Evolutionary conservation across 1,284 basidiomycete species (phyloP).

Genomic region (Xanthoconium separans): DNA sequence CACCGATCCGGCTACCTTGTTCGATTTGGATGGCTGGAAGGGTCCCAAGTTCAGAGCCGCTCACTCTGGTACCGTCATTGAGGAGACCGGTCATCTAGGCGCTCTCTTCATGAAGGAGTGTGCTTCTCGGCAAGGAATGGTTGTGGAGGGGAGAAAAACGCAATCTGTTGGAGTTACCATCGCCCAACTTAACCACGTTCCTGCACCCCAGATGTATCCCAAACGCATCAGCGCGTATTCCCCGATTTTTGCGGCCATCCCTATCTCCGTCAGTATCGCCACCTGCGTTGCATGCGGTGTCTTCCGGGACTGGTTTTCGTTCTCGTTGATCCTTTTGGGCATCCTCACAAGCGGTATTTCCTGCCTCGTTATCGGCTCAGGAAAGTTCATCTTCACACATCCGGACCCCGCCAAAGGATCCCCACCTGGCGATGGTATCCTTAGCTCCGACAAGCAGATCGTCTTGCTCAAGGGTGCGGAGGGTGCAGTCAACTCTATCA

Average conservation of each 20-base stretch:
- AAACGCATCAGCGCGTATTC: constrained; percentile 22
- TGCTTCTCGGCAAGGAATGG: constrained; percentile 2
- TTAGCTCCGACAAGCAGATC: constrained; percentile 18
- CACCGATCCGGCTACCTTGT: constrained; percentile 27
- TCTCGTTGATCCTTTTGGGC: constrained; percentile 34
- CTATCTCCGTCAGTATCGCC: constrained; percentile 28
- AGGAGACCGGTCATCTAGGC: constrained; percentile 29
- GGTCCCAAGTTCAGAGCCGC: constrained; percentile 30
- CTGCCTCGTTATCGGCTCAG: constrained; percentile 32
- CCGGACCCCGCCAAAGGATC: constrained; percentile 26
- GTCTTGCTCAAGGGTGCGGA: constrained; percentile 29
- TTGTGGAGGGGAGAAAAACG: constrained; percentile 26
- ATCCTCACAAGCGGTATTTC: constrained; percentile 29
- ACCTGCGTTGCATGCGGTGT: constrained; percentile 25
- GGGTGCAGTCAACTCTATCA: constrained; percentile 32
- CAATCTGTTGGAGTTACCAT: constrained; percentile 26
- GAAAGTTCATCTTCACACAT: constrained; percentile 25
- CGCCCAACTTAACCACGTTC: constrained; percentile 20
- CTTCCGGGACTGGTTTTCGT: constrained; percentile 29
- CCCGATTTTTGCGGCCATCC: constrained; percentile 24
- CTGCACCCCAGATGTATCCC: constrained; percentile 16
- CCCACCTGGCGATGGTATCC: constrained; percentile 29
- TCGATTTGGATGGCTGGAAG: constrained; percentile 28
- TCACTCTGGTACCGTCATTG: constrained; percentile 29
- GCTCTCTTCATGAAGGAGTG: constrained; percentile 26